Conservation (phyloP, 139 green algal genomes). For the Limnomonas spitsbergensis region DNA sequence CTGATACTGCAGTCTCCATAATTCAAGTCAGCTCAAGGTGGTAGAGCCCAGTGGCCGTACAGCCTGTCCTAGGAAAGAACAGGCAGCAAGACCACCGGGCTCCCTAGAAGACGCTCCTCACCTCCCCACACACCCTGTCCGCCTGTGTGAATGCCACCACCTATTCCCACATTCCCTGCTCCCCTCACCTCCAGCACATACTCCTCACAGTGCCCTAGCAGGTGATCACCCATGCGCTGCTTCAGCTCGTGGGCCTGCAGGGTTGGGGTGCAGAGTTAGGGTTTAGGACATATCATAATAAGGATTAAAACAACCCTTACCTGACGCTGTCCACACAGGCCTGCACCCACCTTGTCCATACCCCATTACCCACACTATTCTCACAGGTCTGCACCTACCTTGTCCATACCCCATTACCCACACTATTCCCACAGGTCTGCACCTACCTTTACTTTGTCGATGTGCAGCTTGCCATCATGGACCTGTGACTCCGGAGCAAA, state of each 20-base stretch:
- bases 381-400: neutral
- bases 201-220: conserved; percentile 23
- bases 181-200: conserved; percentile 32
- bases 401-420: neutral
- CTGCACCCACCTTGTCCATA: neutral
- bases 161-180: neutral
- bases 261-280: too few species aligned
- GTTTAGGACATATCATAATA: neutral
- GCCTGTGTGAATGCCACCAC: neutral
- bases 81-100: neutral
- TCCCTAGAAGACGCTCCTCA: neutral
- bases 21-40: too few species aligned
- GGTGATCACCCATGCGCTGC: conserved; percentile 23
- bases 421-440: neutral
- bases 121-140: neutral
- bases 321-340: too few species aligned
- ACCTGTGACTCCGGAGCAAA: neutral
- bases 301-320: neutral
- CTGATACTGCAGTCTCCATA: too few species aligned
- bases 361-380: neutral
- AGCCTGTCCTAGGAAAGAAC: too few species aligned
- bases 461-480: neutral
- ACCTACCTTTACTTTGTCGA: neutral
- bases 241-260: conserved; percentile 36
- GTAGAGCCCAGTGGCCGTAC: too few species aligned